These are phyloP conservation scores for Flagelloscypha sp. DNA, from an alignment of 768 basidiomycete genomes.

Conservation along the genomic window DNA sequence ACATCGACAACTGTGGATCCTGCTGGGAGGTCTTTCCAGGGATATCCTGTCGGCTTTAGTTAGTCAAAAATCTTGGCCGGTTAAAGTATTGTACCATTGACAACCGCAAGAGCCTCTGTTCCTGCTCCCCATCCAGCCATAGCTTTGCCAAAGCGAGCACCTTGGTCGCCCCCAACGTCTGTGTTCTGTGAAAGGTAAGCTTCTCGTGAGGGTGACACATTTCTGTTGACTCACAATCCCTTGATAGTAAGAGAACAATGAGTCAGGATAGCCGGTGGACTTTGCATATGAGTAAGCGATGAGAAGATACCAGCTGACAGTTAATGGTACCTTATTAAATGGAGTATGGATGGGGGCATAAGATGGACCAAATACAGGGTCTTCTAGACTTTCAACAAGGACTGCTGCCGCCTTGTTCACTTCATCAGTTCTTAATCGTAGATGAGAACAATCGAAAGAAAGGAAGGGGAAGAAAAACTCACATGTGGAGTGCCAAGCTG, in stretches of 20 bases:
- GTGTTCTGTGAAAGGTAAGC: slow-evolving; percentile 4
- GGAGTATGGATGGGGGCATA: slow-evolving; percentile 9
- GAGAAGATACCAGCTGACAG: too few species aligned
- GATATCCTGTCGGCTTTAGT: slow-evolving; percentile 22
- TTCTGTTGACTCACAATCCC: too few species aligned
- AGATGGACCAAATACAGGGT: slow-evolving; percentile 11
- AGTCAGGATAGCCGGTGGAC: slow-evolving; percentile 3
- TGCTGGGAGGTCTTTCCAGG: slow-evolving; percentile 23
- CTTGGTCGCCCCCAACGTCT: too few species aligned
- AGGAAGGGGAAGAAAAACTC: slow-evolving; percentile 6
- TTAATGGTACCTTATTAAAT: too few species aligned
- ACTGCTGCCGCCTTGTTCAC: slow-evolving; percentile 14
- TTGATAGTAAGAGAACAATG: slow-evolving; percentile 9
- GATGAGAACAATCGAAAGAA: background rate
- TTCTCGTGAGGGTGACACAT: too few species aligned
- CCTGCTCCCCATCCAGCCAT: slow-evolving; percentile 24
- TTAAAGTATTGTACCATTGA: slow-evolving; percentile 18
- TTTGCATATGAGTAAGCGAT: too few species aligned
- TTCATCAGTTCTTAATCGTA: slow-evolving; percentile 13
- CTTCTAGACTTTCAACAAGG: slow-evolving; percentile 10
- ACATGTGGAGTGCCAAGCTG: slow-evolving; percentile 20
- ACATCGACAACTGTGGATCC: slow-evolving; percentile 30
- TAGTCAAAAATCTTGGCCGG: too few species aligned
- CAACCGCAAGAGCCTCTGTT: slow-evolving; percentile 20
- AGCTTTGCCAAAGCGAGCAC: slow-evolving; percentile 22